Conservation (phyloP, 352 stramenopile species). For the Pelagophyceae sp. region DNA sequence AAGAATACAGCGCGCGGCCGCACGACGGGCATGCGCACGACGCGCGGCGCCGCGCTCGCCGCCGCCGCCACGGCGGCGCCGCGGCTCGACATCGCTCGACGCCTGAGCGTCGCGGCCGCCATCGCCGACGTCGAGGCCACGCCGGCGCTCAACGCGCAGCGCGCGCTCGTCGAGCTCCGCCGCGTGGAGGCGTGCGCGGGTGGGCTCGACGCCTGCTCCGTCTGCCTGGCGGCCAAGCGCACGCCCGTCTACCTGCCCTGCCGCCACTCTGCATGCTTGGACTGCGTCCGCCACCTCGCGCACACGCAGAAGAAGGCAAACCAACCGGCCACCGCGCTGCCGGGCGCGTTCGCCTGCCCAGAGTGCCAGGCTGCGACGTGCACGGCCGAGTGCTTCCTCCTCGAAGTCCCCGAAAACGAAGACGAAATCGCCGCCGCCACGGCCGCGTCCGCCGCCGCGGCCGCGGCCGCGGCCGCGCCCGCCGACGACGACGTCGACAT, state of each 20-base stretch:
- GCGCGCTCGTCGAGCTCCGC: background rate
- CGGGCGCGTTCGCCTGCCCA: background rate
- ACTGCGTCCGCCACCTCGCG: background rate
- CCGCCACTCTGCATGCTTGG: background rate
- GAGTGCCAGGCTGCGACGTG: background rate
- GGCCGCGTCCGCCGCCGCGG: background rate
- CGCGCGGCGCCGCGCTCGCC: background rate
- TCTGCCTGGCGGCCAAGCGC: background rate
- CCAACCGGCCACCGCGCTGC: too few relatives aligned
- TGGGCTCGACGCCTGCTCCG: background rate
- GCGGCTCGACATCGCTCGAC: background rate
- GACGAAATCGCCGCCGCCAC: background rate
- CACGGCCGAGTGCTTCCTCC: background rate
- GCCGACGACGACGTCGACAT: background rate
- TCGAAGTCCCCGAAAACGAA: background rate
- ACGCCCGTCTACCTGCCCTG: background rate
- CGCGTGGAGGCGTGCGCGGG: background rate
- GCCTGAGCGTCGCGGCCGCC: too few relatives aligned
- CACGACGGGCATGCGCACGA: background rate
- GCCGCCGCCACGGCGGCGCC: background rate
- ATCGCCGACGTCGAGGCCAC: background rate
- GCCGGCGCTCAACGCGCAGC: background rate
- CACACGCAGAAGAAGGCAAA: too few relatives aligned
- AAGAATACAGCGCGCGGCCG: too few relatives aligned
- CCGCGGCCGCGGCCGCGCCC: background rate